These are phyloP conservation scores for Gossypium raimondii DNA, from an alignment of 345 rosid genomes.

Conservation along the genomic window DNA sequence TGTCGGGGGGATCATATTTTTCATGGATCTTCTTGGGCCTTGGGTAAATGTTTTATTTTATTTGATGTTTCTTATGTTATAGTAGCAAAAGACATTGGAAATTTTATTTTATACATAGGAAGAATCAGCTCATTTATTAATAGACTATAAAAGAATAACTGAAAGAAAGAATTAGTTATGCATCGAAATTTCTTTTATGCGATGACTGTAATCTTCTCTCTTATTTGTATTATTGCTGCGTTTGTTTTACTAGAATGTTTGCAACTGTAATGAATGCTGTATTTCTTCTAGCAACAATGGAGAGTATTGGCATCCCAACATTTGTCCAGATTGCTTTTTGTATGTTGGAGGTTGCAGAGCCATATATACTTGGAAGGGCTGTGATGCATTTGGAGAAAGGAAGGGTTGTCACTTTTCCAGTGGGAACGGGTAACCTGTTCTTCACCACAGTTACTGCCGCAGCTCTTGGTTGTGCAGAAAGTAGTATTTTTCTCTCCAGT, in stretches of 20 bases:
- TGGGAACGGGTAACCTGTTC: conserved; percentile 94
- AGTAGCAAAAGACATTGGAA: neutral
- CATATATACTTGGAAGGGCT: conserved; percentile 82
- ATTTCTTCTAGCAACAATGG: conserved; percentile 96
- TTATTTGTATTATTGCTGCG: neutral
- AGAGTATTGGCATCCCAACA: conserved; percentile 91
- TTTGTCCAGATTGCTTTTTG: conserved; percentile 95
- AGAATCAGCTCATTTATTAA: neutral
- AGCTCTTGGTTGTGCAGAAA: conserved; percentile 95
- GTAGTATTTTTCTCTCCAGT: conserved; percentile 34
- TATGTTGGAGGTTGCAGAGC: conserved; percentile 97
- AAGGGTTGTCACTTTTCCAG: conserved; percentile 92
- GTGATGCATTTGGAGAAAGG: conserved; percentile 94
- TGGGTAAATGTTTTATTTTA: conserved; percentile 44
- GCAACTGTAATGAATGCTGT: conserved; percentile 99
- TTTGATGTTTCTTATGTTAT: neutral
- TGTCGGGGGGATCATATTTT: conserved; percentile 94
- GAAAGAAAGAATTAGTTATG: neutral
- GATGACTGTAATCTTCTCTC: neutral
- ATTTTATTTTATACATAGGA: neutral
- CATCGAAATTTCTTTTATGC: neutral
- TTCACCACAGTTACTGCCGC: conserved; percentile 98
- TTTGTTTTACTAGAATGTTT: conserved; percentile 57
- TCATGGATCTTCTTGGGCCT: conserved; percentile 92
- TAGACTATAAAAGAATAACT: neutral